phyloP scores from a whole-genome alignment of 2,329 filamentous ascomycete genomes.

The Neobulgaria alba region DNA sequence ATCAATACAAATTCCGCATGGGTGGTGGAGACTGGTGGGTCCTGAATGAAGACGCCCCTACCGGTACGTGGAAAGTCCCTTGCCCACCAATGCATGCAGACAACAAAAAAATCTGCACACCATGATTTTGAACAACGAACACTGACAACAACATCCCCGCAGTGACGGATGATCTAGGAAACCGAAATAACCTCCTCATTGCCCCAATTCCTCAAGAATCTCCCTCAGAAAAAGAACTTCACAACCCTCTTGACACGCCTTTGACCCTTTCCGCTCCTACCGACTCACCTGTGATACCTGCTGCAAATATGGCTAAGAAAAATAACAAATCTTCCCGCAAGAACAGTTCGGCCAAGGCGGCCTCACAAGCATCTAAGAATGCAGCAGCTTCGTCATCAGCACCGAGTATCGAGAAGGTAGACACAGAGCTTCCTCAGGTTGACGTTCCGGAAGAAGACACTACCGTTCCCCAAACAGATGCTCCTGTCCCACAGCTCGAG shows the following conservation, averaged over 20 bases:
- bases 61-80: conserved; percentile 36
- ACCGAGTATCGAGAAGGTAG: conserved; percentile 29
- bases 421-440: conserved; percentile 27
- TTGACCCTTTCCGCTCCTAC: background rate
- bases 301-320: background rate
- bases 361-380: background rate
- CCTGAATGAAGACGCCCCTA: conserved; percentile 52
- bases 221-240: too few relatives aligned
- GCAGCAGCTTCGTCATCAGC: conserved; percentile 13
- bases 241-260: background rate
- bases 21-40: conserved; percentile 63
- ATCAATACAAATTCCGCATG: conserved; percentile 69
- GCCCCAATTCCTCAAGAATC: conserved; percentile 21
- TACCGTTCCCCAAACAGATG: conserved; percentile 28
- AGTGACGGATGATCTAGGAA: conserved; percentile 44
- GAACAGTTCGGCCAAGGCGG: background rate
- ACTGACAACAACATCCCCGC: conserved; percentile 1
- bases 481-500: conserved; percentile 26
- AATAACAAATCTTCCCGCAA: background rate
- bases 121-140: background rate
- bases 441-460: conserved; percentile 31
- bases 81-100: background rate
- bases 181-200: conserved; percentile 43
- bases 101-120: background rate
- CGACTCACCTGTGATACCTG: background rate